Percentiles rank a stretch among this genome's conserved stretches.
Conservation (phyloP, 2,329 filamentous ascomycete genomes). For the Stachybotrys chartarum region DNA sequence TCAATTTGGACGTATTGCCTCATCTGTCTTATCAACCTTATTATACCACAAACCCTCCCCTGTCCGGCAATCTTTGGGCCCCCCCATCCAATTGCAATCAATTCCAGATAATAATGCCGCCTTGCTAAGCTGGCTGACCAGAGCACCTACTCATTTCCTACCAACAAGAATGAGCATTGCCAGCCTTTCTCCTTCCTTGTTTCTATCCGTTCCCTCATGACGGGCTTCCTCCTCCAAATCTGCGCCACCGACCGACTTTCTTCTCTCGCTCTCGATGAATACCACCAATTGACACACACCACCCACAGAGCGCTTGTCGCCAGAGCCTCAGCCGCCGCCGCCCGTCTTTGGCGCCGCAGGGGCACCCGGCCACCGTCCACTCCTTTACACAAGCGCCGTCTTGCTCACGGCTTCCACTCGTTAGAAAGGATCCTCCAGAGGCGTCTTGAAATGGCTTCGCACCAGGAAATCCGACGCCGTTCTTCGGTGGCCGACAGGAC, state of each 20-base stretch:
- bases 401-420: constrained; percentile 22
- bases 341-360: constrained; percentile 30
- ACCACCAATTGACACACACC: constrained; percentile 29
- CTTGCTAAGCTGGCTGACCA: neutral
- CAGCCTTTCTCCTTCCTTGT: neutral
- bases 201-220: constrained; percentile 31
- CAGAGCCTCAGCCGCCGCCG: constrained; percentile 33
- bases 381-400: constrained; percentile 28
- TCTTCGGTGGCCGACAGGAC: constrained; percentile 29
- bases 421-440: constrained; percentile 17
- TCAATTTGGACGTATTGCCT: neutral
- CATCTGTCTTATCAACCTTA: neutral
- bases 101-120: neutral
- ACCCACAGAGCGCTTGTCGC: constrained; percentile 34
- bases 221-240: constrained; percentile 36
- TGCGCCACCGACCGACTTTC: constrained; percentile 40
- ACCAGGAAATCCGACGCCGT: constrained; percentile 31
- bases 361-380: constrained; percentile 26
- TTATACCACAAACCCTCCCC: neutral
- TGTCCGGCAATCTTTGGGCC: neutral
- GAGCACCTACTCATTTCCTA: neutral
- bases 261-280: constrained; percentile 37
- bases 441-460: constrained; percentile 24
- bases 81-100: neutral
- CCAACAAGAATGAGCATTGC: neutral